Conservation (phyloP, 768 basidiomycete genomes). For the Pleurotus tuber-regium region DNA sequence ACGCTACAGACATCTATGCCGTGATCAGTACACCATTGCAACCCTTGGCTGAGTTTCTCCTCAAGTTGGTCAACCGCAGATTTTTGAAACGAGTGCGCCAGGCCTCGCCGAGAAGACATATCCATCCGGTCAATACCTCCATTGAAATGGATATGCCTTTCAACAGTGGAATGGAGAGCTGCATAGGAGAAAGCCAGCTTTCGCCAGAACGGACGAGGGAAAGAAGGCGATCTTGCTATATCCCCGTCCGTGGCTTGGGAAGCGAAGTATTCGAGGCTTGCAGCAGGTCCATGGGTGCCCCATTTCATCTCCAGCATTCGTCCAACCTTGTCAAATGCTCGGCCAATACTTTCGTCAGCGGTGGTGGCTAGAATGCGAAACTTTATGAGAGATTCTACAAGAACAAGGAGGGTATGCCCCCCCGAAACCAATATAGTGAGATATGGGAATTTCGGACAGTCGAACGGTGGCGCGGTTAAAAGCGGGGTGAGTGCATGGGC, state of each 20-base stretch:
- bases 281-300: conserved; percentile 65
- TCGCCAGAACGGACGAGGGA: conserved; percentile 49
- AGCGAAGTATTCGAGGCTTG: conserved; percentile 78
- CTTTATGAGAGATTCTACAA: conserved; percentile 53
- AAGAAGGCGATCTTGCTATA: conserved; percentile 30
- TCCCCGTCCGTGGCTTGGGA: conserved; percentile 28
- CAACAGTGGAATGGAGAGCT: conserved; percentile 70
- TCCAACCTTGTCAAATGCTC: conserved; percentile 82
- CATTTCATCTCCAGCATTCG: conserved; percentile 66
- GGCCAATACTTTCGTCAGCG: conserved; percentile 72
- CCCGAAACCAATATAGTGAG: conserved; percentile 87
- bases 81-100: conserved; percentile 73
- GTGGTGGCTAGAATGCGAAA: conserved; percentile 78
- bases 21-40: conserved; percentile 39
- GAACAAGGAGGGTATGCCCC: conserved; percentile 89
- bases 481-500: conserved; percentile 85
- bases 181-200: conserved; percentile 75
- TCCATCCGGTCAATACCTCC: conserved; percentile 44
- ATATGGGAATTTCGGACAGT: conserved; percentile 74
- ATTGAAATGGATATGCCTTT: conserved; percentile 47
- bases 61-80: conserved; percentile 72
- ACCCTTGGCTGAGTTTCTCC: conserved; percentile 62
- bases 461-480: conserved; percentile 49
- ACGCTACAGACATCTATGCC: conserved; percentile 52
- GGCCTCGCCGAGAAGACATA: conserved; percentile 33